These are phyloP conservation scores for Ustilago loliicola DNA, from an alignment of 1,284 basidiomycete genomes.

Conservation along the genomic window DNA sequence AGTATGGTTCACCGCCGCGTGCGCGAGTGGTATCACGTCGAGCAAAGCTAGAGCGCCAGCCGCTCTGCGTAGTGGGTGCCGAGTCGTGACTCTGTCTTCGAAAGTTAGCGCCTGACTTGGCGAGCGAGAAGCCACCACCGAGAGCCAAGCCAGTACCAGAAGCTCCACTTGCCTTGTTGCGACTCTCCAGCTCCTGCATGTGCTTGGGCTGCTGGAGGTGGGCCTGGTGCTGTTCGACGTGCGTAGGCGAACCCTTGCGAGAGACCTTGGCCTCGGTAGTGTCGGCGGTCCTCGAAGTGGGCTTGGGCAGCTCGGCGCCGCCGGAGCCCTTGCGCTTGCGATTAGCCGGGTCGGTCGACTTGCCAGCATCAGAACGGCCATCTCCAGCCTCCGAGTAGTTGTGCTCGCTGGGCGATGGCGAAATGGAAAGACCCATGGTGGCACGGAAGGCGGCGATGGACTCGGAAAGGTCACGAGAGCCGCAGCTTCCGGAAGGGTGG, in stretches of 20 bases:
- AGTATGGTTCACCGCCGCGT: slow-evolving; percentile 18
- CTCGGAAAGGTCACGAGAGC: slow-evolving; percentile 42
- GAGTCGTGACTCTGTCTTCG: slow-evolving; percentile 32
- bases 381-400: slow-evolving; percentile 17
- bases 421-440: slow-evolving; percentile 46
- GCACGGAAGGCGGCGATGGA: slow-evolving; percentile 48
- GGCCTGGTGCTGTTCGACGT: slow-evolving; percentile 10
- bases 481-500: slow-evolving; percentile 45
- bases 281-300: slow-evolving; percentile 32
- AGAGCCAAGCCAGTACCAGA: slow-evolving; percentile 39
- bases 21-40: slow-evolving; percentile 16
- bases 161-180: slow-evolving; percentile 1
- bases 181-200: slow-evolving; percentile 39
- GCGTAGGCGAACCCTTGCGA: slow-evolving; percentile 19
- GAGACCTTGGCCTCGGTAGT: slow-evolving; percentile 28
- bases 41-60: slow-evolving; percentile 24
- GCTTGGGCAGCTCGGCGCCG: slow-evolving; percentile 26
- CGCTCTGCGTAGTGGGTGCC: not conserved
- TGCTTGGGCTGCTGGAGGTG: slow-evolving; percentile 35
- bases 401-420: slow-evolving; percentile 37
- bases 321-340: slow-evolving; percentile 41
- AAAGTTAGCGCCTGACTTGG: slow-evolving; percentile 49
- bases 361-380: slow-evolving; percentile 16
- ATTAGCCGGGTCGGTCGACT: slow-evolving; percentile 20
- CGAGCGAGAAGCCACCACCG: slow-evolving; percentile 51